These are phyloP conservation scores for Ophiosphaerella herpotricha DNA, from an alignment of 2,329 filamentous ascomycete genomes.

Conservation along the genomic window DNA sequence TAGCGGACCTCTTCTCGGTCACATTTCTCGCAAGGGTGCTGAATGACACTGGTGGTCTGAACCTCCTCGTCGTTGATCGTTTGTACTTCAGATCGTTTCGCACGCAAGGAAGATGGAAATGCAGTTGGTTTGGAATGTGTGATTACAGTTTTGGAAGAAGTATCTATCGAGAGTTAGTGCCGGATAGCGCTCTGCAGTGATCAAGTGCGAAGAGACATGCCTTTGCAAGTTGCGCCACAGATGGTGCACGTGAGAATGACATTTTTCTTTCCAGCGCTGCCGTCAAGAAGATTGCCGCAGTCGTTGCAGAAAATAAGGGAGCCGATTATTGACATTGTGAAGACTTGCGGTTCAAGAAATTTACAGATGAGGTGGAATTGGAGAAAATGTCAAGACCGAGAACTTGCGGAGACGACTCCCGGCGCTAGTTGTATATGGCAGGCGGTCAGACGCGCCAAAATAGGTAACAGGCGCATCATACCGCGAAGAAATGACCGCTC, in stretches of 20 bases:
- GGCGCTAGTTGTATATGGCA: constrained; percentile 21
- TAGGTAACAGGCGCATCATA: constrained; percentile 1
- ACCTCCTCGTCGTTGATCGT: constrained; percentile 77
- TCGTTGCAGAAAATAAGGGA: constrained; percentile 91
- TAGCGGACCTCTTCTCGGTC: constrained; percentile 81
- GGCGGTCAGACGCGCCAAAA: constrained; percentile 37
- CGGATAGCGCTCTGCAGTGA: background rate
- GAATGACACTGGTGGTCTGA: constrained; percentile 71
- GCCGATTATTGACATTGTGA: constrained; percentile 81
- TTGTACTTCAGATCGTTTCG: constrained; percentile 86
- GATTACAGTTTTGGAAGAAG: constrained; percentile 69
- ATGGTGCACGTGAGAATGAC: constrained; percentile 81
- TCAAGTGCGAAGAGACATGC: constrained; percentile 51
- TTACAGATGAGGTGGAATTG: constrained; percentile 3
- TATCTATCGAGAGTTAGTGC: constrained; percentile 20
- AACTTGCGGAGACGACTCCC: constrained; percentile 20
- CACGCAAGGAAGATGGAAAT: constrained; percentile 86
- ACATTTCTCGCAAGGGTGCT: constrained; percentile 78
- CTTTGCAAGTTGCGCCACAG: constrained; percentile 83
- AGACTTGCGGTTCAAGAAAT: constrained; percentile 2
- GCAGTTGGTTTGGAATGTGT: constrained; percentile 87
- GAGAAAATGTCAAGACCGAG: constrained; percentile 16
- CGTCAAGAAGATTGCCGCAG: constrained; percentile 87
- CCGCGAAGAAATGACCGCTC: too few relatives aligned
- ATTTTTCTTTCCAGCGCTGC: constrained; percentile 75